Evolutionary conservation across 305 asterid species (phyloP).

Genomic region (Plantago coronopus): DNA sequence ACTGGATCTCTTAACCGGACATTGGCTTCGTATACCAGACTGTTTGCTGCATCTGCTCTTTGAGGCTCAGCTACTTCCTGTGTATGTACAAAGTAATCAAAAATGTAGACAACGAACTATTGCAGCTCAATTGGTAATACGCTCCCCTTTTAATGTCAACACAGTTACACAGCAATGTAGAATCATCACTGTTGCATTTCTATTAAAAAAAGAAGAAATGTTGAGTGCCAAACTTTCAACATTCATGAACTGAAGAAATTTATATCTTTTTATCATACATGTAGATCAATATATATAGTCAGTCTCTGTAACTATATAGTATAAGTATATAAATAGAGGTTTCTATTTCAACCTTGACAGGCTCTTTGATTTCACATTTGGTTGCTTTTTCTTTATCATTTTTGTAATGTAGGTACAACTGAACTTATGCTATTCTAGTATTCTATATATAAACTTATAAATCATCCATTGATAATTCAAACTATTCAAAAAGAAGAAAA

Average conservation of each 20-base stretch:
- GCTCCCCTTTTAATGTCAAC: background rate
- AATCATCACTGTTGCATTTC: too few species aligned
- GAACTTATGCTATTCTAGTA: background rate
- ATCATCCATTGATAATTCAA: too few species aligned
- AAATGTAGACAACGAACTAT: background rate
- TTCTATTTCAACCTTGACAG: background rate
- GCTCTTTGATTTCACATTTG: background rate
- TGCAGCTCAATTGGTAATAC: background rate
- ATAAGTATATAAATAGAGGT: background rate
- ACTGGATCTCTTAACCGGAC: constrained; percentile 73
- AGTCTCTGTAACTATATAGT: background rate
- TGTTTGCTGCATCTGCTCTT: constrained; percentile 71
- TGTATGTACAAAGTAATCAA: constrained; percentile 7
- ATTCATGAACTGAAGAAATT: too few species aligned
- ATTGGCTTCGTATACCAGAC: constrained; percentile 74
- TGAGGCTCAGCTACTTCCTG: constrained; percentile 69
- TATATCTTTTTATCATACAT: too few species aligned
- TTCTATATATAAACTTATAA: too few species aligned
- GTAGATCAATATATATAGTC: too few species aligned
- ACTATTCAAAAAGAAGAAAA: too few species aligned
- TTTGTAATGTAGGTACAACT: background rate
- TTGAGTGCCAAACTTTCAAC: too few species aligned
- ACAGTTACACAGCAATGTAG: too few species aligned
- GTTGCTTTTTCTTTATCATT: too few species aligned
- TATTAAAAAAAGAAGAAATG: too few species aligned